phyloP scores from a whole-genome alignment of 225 moss, liverwort and hornwort species.

The Straminergon stramineum region DNA sequence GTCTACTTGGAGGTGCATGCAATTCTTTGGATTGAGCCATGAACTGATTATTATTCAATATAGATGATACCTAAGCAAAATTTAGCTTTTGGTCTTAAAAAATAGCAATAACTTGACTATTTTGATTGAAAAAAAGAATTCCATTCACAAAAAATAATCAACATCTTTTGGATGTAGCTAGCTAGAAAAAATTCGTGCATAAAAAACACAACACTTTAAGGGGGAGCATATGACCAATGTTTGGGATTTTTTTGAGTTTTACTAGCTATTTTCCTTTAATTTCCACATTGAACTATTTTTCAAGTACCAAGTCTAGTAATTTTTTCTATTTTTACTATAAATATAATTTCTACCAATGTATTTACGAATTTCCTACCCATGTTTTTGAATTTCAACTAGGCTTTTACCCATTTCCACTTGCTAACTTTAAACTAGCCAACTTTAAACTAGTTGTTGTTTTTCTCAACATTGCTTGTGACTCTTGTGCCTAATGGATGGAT shows the following conservation, averaged over 20 bases:
- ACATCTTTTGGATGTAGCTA: background rate
- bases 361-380: rapidly evolving
- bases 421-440: too few relatives aligned
- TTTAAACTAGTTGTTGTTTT: rapidly evolving
- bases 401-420: rapidly evolving
- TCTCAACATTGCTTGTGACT: rapidly evolving
- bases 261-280: background rate
- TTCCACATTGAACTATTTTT: rapidly evolving
- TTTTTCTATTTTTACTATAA: background rate
- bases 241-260: background rate
- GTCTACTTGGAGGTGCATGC: rapidly evolving
- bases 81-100: background rate
- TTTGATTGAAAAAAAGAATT: too few relatives aligned
- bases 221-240: too few relatives aligned
- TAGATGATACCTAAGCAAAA: too few relatives aligned
- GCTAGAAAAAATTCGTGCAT: rapidly evolving
- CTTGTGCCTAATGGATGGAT: background rate
- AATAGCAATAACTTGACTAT: background rate
- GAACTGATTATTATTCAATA: rapidly evolving
- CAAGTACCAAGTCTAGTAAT: rapidly evolving
- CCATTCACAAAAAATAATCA: background rate
- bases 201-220: background rate
- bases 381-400: rapidly evolving
- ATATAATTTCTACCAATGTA: rapidly evolving
- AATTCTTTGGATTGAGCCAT: background rate